Conservation (phyloP, 768 basidiomycete species). For the Leucocoprinus sp. region DNA sequence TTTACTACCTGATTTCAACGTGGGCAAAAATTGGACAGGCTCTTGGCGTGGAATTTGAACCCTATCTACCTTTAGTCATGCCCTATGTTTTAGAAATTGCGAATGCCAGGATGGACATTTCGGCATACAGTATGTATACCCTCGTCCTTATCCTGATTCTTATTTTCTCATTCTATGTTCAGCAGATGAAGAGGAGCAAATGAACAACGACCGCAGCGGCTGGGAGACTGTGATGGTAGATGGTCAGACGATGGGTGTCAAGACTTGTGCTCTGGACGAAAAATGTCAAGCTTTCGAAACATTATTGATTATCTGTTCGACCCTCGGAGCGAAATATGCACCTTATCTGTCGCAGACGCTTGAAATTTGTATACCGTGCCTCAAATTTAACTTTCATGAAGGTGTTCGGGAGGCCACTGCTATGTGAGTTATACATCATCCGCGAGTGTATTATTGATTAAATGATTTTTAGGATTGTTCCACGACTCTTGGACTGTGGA, state of each 20-base stretch:
- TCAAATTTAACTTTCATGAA: slow-evolving; percentile 78
- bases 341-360: slow-evolving; percentile 68
- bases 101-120: slow-evolving; percentile 72
- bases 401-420: slow-evolving; percentile 75
- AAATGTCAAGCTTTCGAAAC: slow-evolving; percentile 86
- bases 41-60: slow-evolving; percentile 77
- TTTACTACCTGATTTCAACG: slow-evolving; percentile 74
- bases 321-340: slow-evolving; percentile 56
- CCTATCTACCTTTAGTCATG: slow-evolving; percentile 81
- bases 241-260: slow-evolving; percentile 68
- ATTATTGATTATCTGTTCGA: slow-evolving; percentile 72
- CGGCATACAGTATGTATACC: slow-evolving; percentile 48
- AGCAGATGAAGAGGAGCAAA: slow-evolving; percentile 50
- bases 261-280: slow-evolving; percentile 76
- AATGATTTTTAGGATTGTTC: slow-evolving; percentile 47
- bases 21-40: slow-evolving; percentile 90
- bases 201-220: slow-evolving; percentile 53
- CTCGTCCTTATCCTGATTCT: background rate
- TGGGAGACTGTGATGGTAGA: slow-evolving; percentile 77
- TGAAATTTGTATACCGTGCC: slow-evolving; percentile 61
- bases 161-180: background rate
- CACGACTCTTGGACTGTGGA: slow-evolving; percentile 61
- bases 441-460: background rate
- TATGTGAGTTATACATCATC: slow-evolving; percentile 36
- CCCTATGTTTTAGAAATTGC: slow-evolving; percentile 69